Conservation (phyloP, 257 asterid species). For the Ajuga chamaepitys region DNA sequence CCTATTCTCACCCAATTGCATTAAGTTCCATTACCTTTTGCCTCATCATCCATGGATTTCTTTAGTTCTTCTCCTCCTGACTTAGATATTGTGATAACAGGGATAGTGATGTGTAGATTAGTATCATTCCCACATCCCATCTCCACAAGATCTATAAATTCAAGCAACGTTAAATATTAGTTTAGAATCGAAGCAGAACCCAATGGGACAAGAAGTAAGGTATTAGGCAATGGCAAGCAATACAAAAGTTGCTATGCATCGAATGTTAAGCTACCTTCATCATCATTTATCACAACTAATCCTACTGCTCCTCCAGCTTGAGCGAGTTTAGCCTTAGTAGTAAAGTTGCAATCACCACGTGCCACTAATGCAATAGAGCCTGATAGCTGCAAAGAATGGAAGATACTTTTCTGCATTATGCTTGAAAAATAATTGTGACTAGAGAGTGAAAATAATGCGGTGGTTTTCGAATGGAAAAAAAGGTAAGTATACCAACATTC, state of each 20-base stretch:
- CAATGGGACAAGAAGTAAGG: conserved; percentile 5
- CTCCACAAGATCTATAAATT: conserved; percentile 57
- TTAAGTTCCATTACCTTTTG: conserved; percentile 39
- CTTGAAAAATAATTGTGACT: conserved; percentile 3
- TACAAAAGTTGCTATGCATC: conserved; percentile 14
- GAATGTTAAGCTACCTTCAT: conserved; percentile 53
- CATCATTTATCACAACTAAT: conserved; percentile 65
- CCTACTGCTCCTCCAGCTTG: conserved; percentile 83
- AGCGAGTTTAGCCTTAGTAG: conserved; percentile 69
- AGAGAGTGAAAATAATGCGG: not conserved
- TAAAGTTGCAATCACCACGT: conserved; percentile 89
- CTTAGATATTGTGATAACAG: conserved; percentile 67
- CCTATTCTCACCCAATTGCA: conserved; percentile 11
- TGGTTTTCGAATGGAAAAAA: not conserved
- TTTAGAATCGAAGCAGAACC: conserved; percentile 11
- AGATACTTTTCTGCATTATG: conserved; percentile 8
- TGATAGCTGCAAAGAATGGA: conserved; percentile 48
- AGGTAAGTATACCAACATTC: not conserved
- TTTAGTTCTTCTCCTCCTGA: conserved; percentile 69
- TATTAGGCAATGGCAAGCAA: conserved; percentile 10
- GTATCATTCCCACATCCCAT: conserved; percentile 76
- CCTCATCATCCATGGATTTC: conserved; percentile 46
- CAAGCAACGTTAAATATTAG: conserved; percentile 19
- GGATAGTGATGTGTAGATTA: conserved; percentile 51
- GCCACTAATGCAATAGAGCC: conserved; percentile 61